These are phyloP conservation scores for Neurospora sp. DNA, from an alignment of 495 filamentous ascomycete species.

Conservation along the genomic window DNA sequence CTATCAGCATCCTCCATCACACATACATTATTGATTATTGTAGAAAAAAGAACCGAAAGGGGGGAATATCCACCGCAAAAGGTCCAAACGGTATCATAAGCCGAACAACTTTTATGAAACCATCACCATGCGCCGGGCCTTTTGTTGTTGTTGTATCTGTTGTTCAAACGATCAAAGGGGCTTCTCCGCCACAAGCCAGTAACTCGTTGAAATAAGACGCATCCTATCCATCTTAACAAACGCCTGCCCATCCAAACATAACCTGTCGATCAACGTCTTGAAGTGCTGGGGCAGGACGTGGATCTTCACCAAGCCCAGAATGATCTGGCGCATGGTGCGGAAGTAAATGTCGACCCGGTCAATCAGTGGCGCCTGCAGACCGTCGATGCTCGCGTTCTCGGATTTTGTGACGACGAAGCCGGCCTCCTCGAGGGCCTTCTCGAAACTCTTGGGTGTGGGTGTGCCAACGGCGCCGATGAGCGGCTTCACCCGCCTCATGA, in stretches of 20 bases:
- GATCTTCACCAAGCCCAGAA: conserved; percentile 43
- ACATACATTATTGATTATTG: background rate
- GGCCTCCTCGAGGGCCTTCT: conserved; percentile 39
- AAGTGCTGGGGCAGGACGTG: conserved; percentile 47
- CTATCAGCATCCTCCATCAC: background rate
- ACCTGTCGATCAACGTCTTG: conserved; percentile 52
- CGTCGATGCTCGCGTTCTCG: conserved; percentile 49
- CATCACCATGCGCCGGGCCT: background rate
- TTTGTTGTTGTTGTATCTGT: background rate
- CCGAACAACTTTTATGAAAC: background rate
- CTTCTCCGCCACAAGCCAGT: conserved; percentile 52
- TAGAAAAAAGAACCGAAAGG: background rate
- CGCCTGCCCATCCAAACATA: conserved; percentile 49
- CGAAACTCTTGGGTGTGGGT: conserved; percentile 44
- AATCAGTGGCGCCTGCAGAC: conserved; percentile 49
- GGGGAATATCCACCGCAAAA: background rate
- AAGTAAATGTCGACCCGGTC: conserved; percentile 53
- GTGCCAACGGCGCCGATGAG: conserved; percentile 55
- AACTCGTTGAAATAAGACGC: conserved; percentile 50
- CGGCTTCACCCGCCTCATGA: conserved; percentile 54
- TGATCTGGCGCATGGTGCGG: conserved; percentile 43
- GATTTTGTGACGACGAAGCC: conserved; percentile 42
- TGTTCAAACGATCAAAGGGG: conserved; percentile 15
- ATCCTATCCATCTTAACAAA: conserved; percentile 55
- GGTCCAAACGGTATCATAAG: background rate